Base-by-base conservation (phyloP, 371 early-diverging fungal species). In the Mortierella sp. region DNA sequence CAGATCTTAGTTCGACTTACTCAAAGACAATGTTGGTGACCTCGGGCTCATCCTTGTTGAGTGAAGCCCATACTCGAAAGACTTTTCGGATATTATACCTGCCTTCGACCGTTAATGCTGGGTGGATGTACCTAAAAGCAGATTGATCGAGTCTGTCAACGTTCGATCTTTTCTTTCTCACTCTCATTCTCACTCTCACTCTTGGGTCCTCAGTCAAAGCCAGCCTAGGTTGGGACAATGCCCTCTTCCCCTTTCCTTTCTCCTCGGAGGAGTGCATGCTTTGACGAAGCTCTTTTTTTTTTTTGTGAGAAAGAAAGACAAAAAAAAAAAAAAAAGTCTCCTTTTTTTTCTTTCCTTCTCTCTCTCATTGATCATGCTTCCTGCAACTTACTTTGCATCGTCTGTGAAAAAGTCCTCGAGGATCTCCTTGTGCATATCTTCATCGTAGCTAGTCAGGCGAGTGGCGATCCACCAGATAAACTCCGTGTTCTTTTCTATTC, bases 31-130 rank as follows among this genome's bases (percentile, higher is more conserved):
- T 85, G 56, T 86, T 84, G 30, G 83, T 82, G 52, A 90, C 85
- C 4, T 76, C 82, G 0, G 90, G 89, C 57, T 87, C 84, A 59
- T 76, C 82, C 63, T 85, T 81, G 75, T 90, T 88, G 66, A 90
- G 75, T 2, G 87, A 83, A 28, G 86, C 85, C 90, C 90, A 90
- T 5, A 90, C 88, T 1, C 87, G 83, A 62, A 87, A 90, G 0
- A 90, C 87, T 68, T 87, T 88, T 60, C 87, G 86, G 51, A 90
- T 90, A 57, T 90, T 87, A 46, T 80, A 66, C 7, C 84, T 81
- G 5, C 90, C 90, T 28, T 87, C 79, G 48, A 86, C 84, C n/a
- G 83, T 85, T 81, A 90, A 81, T 53, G 88, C 75, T 21, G 90
- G 88, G 47, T 88, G 88, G 23, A 79, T 28, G 58, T 79, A 79